Percentiles rank a stretch among this genome's conserved stretches.
Evolutionary conservation across 441 rosid genomes (phyloP).

Genomic region (Populus hybrid): DNA sequence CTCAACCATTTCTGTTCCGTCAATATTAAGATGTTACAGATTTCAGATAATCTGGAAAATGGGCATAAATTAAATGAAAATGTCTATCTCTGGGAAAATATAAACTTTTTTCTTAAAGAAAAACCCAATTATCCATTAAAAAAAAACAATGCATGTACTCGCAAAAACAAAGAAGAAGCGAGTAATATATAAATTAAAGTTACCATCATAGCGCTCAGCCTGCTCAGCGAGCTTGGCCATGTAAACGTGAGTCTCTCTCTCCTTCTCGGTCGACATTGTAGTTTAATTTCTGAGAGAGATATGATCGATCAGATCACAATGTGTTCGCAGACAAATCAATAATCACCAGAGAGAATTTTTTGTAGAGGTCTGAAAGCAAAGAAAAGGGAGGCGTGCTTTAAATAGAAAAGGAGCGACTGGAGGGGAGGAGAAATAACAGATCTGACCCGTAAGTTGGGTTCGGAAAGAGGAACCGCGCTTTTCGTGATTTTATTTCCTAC

Average conservation of each 20-base stretch:
- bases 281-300: conserved; percentile 9
- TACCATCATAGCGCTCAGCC: conserved; percentile 97
- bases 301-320: not conserved
- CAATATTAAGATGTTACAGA: not conserved
- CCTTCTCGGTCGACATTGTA: conserved; percentile 76
- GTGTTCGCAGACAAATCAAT: not conserved
- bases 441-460: conserved; percentile 44
- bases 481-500: conserved; percentile 20
- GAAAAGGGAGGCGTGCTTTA: not conserved
- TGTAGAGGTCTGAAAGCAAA: not conserved
- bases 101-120: not conserved
- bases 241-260: conserved; percentile 80
- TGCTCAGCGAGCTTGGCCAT: conserved; percentile 96
- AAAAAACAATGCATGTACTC: not conserved
- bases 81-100: not conserved
- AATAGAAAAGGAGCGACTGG: not conserved
- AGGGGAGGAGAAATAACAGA: conserved; percentile 33
- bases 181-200: not conserved
- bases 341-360: not conserved
- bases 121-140: not conserved
- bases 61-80: not conserved
- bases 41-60: not conserved
- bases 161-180: not conserved
- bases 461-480: conserved; percentile 28
- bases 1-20: conserved; percentile 85